phyloP scores from a whole-genome alignment of 2,329 filamentous ascomycete genomes.

The Pezicula rhizophila region DNA sequence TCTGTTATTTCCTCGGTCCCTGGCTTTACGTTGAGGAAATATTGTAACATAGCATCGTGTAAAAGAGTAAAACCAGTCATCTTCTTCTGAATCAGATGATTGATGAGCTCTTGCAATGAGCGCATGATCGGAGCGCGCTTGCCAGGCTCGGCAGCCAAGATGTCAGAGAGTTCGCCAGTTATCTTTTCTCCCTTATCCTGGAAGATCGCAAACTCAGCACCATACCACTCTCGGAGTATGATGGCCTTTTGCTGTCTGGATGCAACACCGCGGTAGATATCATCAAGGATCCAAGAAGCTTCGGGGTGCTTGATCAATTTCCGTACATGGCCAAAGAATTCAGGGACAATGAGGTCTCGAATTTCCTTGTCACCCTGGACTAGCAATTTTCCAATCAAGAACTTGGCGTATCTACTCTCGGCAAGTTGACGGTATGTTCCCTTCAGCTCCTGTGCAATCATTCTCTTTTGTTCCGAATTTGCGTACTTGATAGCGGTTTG shows the following conservation, averaged over 20 bases:
- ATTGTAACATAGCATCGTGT: slow-evolving; percentile 97
- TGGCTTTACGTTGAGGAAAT: slow-evolving; percentile 73
- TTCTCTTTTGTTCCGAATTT: slow-evolving; percentile 73
- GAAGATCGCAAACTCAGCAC: slow-evolving; percentile 83
- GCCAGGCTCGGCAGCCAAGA: slow-evolving; percentile 71
- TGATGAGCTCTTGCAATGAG: slow-evolving; percentile 79
- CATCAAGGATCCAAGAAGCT: slow-evolving; percentile 95
- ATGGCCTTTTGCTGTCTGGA: slow-evolving; percentile 79
- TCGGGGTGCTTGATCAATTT: slow-evolving; percentile 94
- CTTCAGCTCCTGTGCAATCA: slow-evolving; percentile 80
- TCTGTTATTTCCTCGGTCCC: slow-evolving; percentile 79
- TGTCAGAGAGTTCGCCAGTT: slow-evolving; percentile 60
- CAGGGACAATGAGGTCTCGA: slow-evolving; percentile 80
- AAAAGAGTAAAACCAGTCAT: slow-evolving; percentile 95
- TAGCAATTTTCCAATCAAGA: slow-evolving; percentile 90
- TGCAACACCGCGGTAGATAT: slow-evolving; percentile 86
- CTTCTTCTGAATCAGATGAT: slow-evolving; percentile 91
- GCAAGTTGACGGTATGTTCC: slow-evolving; percentile 79
- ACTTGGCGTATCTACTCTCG: slow-evolving; percentile 96
- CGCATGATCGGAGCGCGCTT: slow-evolving; percentile 85
- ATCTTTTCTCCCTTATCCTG: slow-evolving; percentile 48
- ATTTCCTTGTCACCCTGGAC: slow-evolving; percentile 87
- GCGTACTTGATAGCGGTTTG: slow-evolving; percentile 97
- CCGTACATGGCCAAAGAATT: slow-evolving; percentile 91
- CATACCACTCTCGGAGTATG: slow-evolving; percentile 92